Base-by-base conservation (phyloP, 2,329 filamentous ascomycete species). In the Alternaria conjuncta region DNA sequence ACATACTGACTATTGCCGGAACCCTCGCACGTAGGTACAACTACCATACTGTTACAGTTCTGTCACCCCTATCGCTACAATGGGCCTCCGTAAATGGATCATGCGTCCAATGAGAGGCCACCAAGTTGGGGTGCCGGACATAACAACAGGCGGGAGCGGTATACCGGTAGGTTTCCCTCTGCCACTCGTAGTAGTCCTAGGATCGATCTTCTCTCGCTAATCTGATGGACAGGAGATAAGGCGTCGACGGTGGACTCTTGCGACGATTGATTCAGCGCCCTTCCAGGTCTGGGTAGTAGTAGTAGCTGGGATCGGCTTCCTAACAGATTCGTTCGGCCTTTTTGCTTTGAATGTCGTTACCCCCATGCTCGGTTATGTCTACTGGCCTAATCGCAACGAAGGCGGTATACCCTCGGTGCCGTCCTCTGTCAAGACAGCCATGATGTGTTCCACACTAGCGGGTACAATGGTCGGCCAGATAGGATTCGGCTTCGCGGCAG, bases 281-380 rank as follows among this genome's bases (percentile, higher is more conserved):
- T 78, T 77, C 55, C 76, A 78, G 21, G 56, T 69, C 5, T 78
- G 76, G 76, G 78, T 80, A 12, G 78, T 79, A 43, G 59, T 79
- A 10, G 79, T 82, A n/a, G 79, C 80, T 20, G 79, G 78, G 13
- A 75, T 79, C 21, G 80, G 80, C 7, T 82, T 81, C 64, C 66
- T 82, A 36, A 81, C 80, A 3, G 80, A 82, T 55, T 71, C 78
- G 0, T 81, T 81, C 65, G 80, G 77, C 30, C 68, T 82, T 1
- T 81, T 82, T 58, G 74, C 79, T 7, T 70, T 80, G 28, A 81
- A 82, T 60, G 77, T 81, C 9, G 78, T 81, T 15, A 77, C 80
- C 4, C 79, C 80, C 4, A 79, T 79, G 68, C 67, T 82, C 9
- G 78, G 75, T 6, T 81, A 79, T 51, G 78, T 81, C 13, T 82